phyloP scores from a whole-genome alignment of 1,284 basidiomycete species.

The Quambalaria eucalypti region DNA sequence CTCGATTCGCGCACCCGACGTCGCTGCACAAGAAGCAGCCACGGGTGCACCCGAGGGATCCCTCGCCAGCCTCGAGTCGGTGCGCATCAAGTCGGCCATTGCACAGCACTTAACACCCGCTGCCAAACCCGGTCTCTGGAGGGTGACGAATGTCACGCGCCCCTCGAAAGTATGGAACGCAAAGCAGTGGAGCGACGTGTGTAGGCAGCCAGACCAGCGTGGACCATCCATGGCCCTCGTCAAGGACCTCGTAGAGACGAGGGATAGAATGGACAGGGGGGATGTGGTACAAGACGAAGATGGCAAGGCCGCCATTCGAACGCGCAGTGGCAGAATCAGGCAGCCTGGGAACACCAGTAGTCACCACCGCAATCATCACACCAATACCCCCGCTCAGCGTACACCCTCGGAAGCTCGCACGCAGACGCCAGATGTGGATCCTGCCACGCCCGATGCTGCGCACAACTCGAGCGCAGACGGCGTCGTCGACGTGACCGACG shows the following conservation, averaged over 20 bases:
- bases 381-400: background rate
- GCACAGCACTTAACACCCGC: constrained; percentile 39
- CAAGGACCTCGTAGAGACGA: constrained; percentile 30
- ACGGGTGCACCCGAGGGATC: background rate
- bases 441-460: background rate
- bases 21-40: background rate
- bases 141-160: constrained; percentile 42
- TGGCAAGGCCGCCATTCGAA: constrained; percentile 30
- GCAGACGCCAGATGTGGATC: background rate
- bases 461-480: background rate
- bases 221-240: constrained; percentile 41
- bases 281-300: too few species aligned
- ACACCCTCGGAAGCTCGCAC: background rate
- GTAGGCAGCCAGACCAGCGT: constrained; percentile 25
- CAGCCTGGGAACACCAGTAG: background rate
- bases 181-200: constrained; percentile 42
- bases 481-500: background rate
- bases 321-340: constrained; percentile 18
- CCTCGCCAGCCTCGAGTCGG: constrained; percentile 4
- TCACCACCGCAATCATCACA: too few species aligned
- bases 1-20: constrained; percentile 13
- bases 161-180: constrained; percentile 38
- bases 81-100: constrained; percentile 43
- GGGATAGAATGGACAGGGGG: constrained; percentile 15
- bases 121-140: constrained; percentile 35